These are phyloP conservation scores for Phylloporus arenicola DNA, from an alignment of 768 basidiomycete species.

Conservation along the genomic window DNA sequence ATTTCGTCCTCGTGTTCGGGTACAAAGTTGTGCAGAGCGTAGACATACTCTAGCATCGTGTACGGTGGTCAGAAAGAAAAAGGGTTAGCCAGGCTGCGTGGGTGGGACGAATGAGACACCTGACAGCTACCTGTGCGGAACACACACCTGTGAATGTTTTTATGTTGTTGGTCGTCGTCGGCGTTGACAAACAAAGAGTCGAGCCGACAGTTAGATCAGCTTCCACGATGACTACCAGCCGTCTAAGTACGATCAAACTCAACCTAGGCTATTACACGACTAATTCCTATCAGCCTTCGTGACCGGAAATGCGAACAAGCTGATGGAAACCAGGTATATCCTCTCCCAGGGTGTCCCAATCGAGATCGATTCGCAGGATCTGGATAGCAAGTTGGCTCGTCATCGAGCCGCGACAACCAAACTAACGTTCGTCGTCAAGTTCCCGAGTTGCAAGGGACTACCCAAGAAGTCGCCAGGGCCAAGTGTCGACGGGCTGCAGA, in stretches of 20 bases:
- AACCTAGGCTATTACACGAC: neutral
- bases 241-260: conserved; percentile 19
- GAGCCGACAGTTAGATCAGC: neutral
- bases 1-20: conserved; percentile 97
- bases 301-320: conserved; percentile 91
- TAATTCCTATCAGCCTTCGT: conserved; percentile 68
- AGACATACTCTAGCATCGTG: conserved; percentile 77
- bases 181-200: conserved; percentile 7
- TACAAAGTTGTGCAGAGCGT: conserved; percentile 78
- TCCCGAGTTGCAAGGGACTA: conserved; percentile 91
- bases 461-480: conserved; percentile 79
- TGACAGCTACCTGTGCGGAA: neutral
- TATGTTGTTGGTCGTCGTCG: neutral
- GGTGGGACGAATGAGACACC: neutral
- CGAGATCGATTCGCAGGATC: conserved; percentile 67
- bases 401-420: neutral
- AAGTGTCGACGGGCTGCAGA: conserved; percentile 87
- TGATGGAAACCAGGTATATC: conserved; percentile 83
- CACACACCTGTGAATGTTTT: too few species aligned
- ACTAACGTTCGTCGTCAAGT: conserved; percentile 42
- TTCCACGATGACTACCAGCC: conserved; percentile 16
- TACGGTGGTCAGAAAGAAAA: neutral
- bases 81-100: neutral
- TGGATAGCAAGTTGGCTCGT: conserved; percentile 61
- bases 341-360: conserved; percentile 62